Percentiles rank a stretch among this genome's conserved stretches.
Conservation (phyloP, 148 eudicot species). For the Talinum fruticosum region DNA sequence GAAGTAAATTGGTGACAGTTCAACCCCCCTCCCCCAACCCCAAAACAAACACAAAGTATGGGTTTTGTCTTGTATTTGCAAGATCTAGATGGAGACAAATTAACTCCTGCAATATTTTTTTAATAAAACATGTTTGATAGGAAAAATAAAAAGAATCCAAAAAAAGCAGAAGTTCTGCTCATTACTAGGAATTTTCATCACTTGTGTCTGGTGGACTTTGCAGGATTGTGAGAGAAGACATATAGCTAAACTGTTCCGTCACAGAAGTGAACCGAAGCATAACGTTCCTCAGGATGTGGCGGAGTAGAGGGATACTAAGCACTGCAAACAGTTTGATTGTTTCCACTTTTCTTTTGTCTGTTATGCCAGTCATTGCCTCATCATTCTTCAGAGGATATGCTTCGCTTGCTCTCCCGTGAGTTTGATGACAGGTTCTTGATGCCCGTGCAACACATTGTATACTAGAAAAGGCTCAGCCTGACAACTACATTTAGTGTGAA, state of each 20-base stretch:
- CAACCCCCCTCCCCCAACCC: not conserved
- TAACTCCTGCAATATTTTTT: too few species aligned
- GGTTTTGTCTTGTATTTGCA: too few species aligned
- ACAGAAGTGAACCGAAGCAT: constrained; percentile 67
- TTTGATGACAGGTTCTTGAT: constrained; percentile 5
- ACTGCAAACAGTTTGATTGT: constrained; percentile 15
- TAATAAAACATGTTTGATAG: too few species aligned
- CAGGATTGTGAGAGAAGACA: constrained; percentile 97
- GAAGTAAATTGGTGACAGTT: not conserved
- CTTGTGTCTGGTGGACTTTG: constrained; percentile 14
- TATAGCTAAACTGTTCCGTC: constrained; percentile 86
- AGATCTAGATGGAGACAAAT: too few species aligned
- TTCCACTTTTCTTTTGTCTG: constrained; percentile 21
- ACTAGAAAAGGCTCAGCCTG: constrained; percentile 13
- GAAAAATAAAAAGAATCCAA: too few species aligned
- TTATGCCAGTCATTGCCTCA: constrained; percentile 22
- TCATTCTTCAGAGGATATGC: constrained; percentile 22
- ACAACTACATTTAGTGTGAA: constrained; percentile 7
- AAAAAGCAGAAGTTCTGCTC: too few species aligned
- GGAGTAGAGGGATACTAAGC: constrained; percentile 35
- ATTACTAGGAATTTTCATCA: constrained; percentile 9
- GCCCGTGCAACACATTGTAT: constrained; percentile 19
- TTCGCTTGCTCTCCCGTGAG: not conserved
- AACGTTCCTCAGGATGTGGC: constrained; percentile 28
- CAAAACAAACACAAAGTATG: not conserved